Conservation (phyloP, 768 basidiomycete species). For the Tricholoma matsutake region DNA sequence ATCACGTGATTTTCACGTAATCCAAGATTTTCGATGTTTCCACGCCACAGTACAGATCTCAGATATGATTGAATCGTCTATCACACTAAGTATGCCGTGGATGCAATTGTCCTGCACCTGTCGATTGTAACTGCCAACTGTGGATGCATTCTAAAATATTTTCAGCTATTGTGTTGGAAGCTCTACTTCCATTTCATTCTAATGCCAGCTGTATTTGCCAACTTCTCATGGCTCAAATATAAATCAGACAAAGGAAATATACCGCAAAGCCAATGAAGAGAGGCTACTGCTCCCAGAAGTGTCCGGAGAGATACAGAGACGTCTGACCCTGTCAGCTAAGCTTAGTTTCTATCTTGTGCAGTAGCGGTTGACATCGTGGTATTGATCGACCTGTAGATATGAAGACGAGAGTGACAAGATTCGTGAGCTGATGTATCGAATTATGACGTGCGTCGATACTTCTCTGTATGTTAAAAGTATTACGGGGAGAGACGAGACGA, state of each 20-base stretch:
- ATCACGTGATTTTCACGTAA: too few relatives aligned
- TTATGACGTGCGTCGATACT: neutral
- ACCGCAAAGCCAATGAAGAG: neutral
- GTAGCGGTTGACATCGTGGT: too few relatives aligned
- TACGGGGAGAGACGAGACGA: neutral
- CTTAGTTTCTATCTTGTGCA: too few relatives aligned
- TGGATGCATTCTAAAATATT: neutral
- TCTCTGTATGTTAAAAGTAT: neutral
- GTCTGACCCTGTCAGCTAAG: neutral
- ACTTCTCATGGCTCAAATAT: slow-evolving; percentile 1
- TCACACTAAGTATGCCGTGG: too few relatives aligned
- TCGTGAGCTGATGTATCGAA: neutral
- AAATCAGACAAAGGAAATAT: neutral
- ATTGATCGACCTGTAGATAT: neutral
- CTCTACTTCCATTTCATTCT: neutral
- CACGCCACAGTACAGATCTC: too few relatives aligned
- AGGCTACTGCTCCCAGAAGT: neutral
- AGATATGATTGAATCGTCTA: too few relatives aligned
- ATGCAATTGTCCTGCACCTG: too few relatives aligned
- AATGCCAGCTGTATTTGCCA: neutral
- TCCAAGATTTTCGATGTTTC: too few relatives aligned
- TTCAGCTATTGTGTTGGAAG: slow-evolving; percentile 11
- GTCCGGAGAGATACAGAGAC: neutral
- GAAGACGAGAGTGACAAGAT: neutral
- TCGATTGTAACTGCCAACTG: neutral